phyloP scores from a whole-genome alignment of 2,329 filamentous ascomycete genomes.

The Ophiostoma angusticollis region DNA sequence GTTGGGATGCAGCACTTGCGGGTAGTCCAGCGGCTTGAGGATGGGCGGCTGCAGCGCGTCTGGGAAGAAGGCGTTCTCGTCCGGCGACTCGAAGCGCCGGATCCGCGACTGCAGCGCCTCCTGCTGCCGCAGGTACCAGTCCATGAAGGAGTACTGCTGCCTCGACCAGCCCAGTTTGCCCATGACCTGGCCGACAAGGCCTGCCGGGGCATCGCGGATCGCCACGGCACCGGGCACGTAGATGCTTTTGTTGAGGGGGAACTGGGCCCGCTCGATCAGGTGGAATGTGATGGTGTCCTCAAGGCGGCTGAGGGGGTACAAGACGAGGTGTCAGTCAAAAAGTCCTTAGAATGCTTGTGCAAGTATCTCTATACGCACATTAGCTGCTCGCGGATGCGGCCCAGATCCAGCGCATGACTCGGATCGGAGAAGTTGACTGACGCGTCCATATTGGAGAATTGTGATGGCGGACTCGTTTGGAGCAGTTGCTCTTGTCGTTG shows the following conservation, averaged over 20 bases:
- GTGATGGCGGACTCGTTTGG: too few species aligned
- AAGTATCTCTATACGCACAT: conserved; percentile 64
- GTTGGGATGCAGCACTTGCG: conserved; percentile 75
- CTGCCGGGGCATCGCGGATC: conserved; percentile 46
- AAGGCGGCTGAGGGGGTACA: conserved; percentile 54
- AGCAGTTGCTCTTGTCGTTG: not conserved
- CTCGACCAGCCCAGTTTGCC: not conserved
- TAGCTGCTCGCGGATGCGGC: conserved; percentile 84
- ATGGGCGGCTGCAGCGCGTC: conserved; percentile 66
- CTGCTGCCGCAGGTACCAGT: conserved; percentile 86
- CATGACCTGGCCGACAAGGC: not conserved
- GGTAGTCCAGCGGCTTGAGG: conserved; percentile 79
- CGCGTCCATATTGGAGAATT: conserved; percentile 56
- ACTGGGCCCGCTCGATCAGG: conserved; percentile 95
- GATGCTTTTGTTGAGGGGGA: conserved; percentile 79
- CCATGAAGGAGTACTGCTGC: conserved; percentile 66
- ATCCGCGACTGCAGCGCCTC: conserved; percentile 86
- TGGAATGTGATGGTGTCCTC: conserved; percentile 98
- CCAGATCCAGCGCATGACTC: conserved; percentile 73
- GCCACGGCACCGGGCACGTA: conserved; percentile 70
- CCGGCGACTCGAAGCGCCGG: conserved; percentile 86
- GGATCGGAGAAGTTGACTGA: conserved; percentile 79
- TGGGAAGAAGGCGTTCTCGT: conserved; percentile 97
- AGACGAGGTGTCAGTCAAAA: too few species aligned
- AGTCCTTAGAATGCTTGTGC: too few species aligned